Evolutionary conservation across 495 filamentous ascomycete genomes (phyloP).

Genomic region (Hamigera avellanea): DNA sequence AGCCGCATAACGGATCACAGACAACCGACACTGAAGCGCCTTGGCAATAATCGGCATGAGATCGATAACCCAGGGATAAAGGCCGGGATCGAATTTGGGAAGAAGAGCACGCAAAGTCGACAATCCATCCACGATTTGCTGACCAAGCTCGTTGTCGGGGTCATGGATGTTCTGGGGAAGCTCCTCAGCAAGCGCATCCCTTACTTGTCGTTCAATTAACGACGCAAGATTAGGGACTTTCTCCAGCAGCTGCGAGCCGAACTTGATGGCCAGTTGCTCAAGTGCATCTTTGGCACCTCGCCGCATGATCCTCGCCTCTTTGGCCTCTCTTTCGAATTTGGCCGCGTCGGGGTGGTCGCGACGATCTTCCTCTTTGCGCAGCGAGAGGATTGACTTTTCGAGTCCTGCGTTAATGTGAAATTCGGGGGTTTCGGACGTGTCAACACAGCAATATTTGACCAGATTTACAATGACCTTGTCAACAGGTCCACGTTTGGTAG

Average conservation of each 20-base stretch:
- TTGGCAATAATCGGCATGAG: slow-evolving; percentile 81
- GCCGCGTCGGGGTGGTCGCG: slow-evolving; percentile 83
- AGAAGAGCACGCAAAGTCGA: slow-evolving; percentile 85
- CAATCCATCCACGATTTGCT: slow-evolving; percentile 85
- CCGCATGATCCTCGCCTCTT: slow-evolving; percentile 73
- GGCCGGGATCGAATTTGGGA: slow-evolving; percentile 61
- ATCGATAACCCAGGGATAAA: slow-evolving; percentile 66
- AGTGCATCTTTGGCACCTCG: slow-evolving; percentile 91
- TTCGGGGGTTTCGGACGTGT: slow-evolving; percentile 94
- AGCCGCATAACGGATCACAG: slow-evolving; percentile 89
- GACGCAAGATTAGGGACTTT: slow-evolving; percentile 68
- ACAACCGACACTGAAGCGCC: slow-evolving; percentile 73
- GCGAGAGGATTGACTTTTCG: slow-evolving; percentile 70
- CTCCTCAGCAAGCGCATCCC: slow-evolving; percentile 52
- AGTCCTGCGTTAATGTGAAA: slow-evolving; percentile 68
- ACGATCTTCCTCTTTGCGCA: slow-evolving; percentile 93
- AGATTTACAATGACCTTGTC: slow-evolving; percentile 91
- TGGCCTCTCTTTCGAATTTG: slow-evolving; percentile 77
- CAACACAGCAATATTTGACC: slow-evolving; percentile 92
- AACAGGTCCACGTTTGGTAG: slow-evolving; percentile 64
- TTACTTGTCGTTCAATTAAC: slow-evolving; percentile 72
- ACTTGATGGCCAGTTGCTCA: slow-evolving; percentile 70
- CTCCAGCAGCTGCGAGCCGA: slow-evolving; percentile 62
- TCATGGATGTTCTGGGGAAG: slow-evolving; percentile 59
- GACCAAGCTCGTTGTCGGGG: slow-evolving; percentile 60